A percentile compares a stretch with the other conserved stretches of the same genome.
phyloP scores from a whole-genome alignment of 2,329 filamentous ascomycete species.

The Zasmidium citrigriseum region DNA sequence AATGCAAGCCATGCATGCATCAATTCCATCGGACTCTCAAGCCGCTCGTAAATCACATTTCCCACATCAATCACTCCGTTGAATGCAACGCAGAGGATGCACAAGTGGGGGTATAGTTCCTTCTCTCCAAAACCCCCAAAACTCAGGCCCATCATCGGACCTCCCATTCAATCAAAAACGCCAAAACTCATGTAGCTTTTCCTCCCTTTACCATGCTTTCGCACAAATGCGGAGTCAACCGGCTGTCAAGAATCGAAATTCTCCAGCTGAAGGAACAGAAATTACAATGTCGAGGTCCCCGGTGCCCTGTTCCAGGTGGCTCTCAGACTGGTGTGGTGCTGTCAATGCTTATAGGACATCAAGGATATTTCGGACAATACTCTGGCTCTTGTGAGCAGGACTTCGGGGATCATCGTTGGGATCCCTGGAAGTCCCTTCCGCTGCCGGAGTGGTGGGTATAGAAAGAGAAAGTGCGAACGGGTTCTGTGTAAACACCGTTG shows the following conservation, averaged over 20 bases:
- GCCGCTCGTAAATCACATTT: not conserved
- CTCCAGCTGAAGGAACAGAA: no score
- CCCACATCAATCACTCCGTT: not conserved
- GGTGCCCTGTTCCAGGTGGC: not conserved
- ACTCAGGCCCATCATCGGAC: not conserved
- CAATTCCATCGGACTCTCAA: not conserved
- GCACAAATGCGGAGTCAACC: not conserved
- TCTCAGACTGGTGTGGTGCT: not conserved
- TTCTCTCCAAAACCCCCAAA: not conserved
- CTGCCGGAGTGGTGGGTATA: constrained; percentile 32
- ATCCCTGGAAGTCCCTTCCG: constrained; percentile 53
- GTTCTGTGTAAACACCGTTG: constrained; percentile 71
- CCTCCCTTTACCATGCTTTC: not conserved
- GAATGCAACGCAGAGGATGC: not conserved
- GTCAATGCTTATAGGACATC: constrained; percentile 69
- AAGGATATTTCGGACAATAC: constrained; percentile 75
- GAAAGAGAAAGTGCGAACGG: constrained; percentile 53
- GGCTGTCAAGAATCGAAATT: not conserved
- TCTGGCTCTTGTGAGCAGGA: constrained; percentile 71
- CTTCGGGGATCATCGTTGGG: constrained; percentile 65
- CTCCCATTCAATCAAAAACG: not conserved
- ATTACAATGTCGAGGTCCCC: no score
- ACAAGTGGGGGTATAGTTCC: not conserved
- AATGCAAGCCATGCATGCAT: not conserved
- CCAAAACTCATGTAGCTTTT: not conserved